Percentiles rank a stretch among this genome's conserved stretches.
phyloP scores from a whole-genome alignment of 176 grass and related monocot species.

The Ensete glaucum region DNA sequence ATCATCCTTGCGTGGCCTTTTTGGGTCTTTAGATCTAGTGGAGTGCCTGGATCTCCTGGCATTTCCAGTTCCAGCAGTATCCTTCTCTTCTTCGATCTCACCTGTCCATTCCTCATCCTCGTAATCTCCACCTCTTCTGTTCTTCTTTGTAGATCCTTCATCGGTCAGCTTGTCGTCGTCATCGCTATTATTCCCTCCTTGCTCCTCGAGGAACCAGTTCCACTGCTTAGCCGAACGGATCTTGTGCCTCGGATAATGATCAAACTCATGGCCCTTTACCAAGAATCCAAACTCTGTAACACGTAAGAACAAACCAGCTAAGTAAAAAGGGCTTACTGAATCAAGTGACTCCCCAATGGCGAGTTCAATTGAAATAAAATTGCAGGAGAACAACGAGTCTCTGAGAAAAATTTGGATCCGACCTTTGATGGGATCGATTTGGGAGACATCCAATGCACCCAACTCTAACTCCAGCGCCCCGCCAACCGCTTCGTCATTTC shows the following conservation, averaged over 20 bases:
- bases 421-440: conserved; percentile 63
- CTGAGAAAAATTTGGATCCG: not conserved
- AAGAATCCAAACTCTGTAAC: conserved; percentile 79
- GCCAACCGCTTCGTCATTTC: conserved; percentile 2
- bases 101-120: conserved; percentile 57
- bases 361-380: not conserved
- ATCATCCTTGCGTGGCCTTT: conserved; percentile 30
- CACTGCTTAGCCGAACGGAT: conserved; percentile 49
- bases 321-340: not conserved
- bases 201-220: conserved; percentile 70
- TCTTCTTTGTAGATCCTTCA: conserved; percentile 21
- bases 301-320: not conserved
- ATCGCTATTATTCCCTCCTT: conserved; percentile 10
- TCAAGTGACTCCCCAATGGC: not conserved
- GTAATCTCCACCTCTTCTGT: conserved; percentile 10
- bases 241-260: conserved; percentile 47
- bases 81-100: conserved; percentile 41
- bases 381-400: not conserved
- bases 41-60: conserved; percentile 39
- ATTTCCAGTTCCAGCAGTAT: conserved; percentile 17
- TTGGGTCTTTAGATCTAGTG: conserved; percentile 42
- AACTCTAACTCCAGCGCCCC: conserved; percentile 27
- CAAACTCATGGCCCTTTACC: conserved; percentile 59
- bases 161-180: conserved; percentile 25
- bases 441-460: conserved; percentile 31